These are phyloP conservation scores for Pleurotus citrinopileatus DNA, from an alignment of 768 basidiomycete genomes.

Conservation along the genomic window DNA sequence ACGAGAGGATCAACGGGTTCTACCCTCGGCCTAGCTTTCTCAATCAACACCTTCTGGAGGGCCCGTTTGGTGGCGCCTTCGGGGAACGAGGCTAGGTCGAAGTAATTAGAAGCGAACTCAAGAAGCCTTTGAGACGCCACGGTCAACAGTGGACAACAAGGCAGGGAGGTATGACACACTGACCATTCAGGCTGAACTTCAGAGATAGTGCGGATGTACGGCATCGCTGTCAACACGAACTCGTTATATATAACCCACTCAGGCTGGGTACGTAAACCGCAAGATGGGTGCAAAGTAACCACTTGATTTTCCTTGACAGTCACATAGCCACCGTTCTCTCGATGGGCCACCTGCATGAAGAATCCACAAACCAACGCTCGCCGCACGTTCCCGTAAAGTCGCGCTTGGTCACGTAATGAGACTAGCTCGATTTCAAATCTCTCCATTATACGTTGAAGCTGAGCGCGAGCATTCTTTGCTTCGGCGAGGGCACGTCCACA, in stretches of 20 bases:
- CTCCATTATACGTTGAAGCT: slow-evolving; percentile 91
- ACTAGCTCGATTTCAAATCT: slow-evolving; percentile 78
- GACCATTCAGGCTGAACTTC: slow-evolving; percentile 89
- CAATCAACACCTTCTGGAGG: slow-evolving; percentile 51
- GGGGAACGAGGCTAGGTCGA: slow-evolving; percentile 60
- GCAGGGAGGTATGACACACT: slow-evolving; percentile 30
- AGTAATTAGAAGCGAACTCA: slow-evolving; percentile 65
- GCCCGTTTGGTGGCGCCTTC: slow-evolving; percentile 72
- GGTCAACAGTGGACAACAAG: neutral
- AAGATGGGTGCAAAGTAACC: slow-evolving; percentile 81
- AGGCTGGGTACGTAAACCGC: slow-evolving; percentile 82
- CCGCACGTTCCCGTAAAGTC: slow-evolving; percentile 72
- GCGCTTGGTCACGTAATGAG: slow-evolving; percentile 63
- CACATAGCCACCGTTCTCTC: slow-evolving; percentile 82
- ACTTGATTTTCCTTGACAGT: slow-evolving; percentile 97
- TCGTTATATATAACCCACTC: slow-evolving; percentile 95
- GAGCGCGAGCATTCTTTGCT: slow-evolving; percentile 91
- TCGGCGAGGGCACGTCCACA: slow-evolving; percentile 80
- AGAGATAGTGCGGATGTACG: slow-evolving; percentile 89
- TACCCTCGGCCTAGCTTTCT: too few relatives aligned
- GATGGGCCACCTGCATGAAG: slow-evolving; percentile 98
- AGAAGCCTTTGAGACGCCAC: slow-evolving; percentile 45
- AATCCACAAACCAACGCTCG: slow-evolving; percentile 88
- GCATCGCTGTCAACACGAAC: slow-evolving; percentile 87
- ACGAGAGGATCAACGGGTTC: too few relatives aligned